These are phyloP conservation scores for Noccaea caerulescens DNA, from an alignment of 345 rosid genomes.

Conservation along the genomic window DNA sequence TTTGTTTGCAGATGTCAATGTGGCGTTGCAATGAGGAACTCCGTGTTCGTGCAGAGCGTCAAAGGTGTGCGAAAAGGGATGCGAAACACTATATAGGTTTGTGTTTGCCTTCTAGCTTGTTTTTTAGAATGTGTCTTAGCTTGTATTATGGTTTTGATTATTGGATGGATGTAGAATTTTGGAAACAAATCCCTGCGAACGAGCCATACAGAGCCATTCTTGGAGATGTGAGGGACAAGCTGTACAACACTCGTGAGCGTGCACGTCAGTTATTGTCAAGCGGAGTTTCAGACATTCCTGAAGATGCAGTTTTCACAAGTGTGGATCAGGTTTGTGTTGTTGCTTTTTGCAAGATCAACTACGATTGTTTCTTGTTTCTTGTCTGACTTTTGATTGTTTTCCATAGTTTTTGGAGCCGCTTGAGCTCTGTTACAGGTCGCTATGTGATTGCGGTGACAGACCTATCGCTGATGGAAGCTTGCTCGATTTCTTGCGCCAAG, in stretches of 20 bases:
- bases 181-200: constrained; percentile 86
- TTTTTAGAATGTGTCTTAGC: background rate
- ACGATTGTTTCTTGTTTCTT: background rate
- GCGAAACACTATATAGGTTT: constrained; percentile 95
- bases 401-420: constrained; percentile 92
- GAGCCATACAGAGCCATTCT: constrained; percentile 97
- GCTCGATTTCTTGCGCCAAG: constrained; percentile 94
- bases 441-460: constrained; percentile 81
- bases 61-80: constrained; percentile 68
- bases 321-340: constrained; percentile 68
- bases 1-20: constrained; percentile 81
- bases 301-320: constrained; percentile 69
- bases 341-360: background rate
- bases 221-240: constrained; percentile 90
- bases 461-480: constrained; percentile 97
- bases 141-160: constrained; percentile 1
- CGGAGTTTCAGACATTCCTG: constrained; percentile 85
- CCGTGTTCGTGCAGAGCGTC: constrained; percentile 78
- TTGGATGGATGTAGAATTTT: constrained; percentile 68
- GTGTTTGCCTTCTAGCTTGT: constrained; percentile 12
- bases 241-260: constrained; percentile 90
- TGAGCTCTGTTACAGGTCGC: constrained; percentile 93
- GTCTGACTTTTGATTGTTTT: constrained; percentile 17
- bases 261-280: constrained; percentile 78
- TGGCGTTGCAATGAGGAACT: constrained; percentile 98